Base-by-base conservation (phyloP, 177 flowering plant species). In the Telopea speciosissima region DNA sequence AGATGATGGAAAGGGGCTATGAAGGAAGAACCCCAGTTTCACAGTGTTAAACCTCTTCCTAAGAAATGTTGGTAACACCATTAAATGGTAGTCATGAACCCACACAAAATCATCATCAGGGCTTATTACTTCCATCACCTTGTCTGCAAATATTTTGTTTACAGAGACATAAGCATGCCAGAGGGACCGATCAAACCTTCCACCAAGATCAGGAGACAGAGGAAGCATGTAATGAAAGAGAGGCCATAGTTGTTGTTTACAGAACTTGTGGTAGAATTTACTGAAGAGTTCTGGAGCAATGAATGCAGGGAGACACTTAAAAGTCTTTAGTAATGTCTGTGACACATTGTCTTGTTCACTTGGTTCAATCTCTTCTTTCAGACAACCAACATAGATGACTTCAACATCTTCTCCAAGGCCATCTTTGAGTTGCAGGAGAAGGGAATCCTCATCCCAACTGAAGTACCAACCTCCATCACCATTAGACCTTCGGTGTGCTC, bases 161-260 rank as follows among this genome's bases (percentile, higher is more conserved):
- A 88, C 98, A 0, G 97, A 92, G 24, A 94, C 87, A 74, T 94
- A 94, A 44, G 98, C 97, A 74, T 90, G 98, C 98, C 98, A 93
- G 19, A 91, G 85, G 16, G 94, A 84, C 69, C 96, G 80, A 75
- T 91, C 91, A 72, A 93, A 93, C 63, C 96, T 77, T 9, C 94
- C 96, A 74, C 98, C 96, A 67, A 88, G 92, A 79, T 90, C 97
- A 0, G 97, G 96, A 1, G 96, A 89, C 19, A 93, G 81, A 67
- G 98, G 98, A 74, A 93, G 92, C 98, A 93, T 93, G 82, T 93
- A 93, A 79, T 93, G 98, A 78, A 93, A 91, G 63, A 93, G 80
- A 62, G 98, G 98, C 98, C 98, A 93, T 11, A 93, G 72, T 5
- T 91, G 93, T 72, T 93, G 97, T 71, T 93, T 93, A 74, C 98